These are phyloP conservation scores for Solanum etuberosum DNA, from an alignment of 257 asterid genomes.

Conservation along the genomic window DNA sequence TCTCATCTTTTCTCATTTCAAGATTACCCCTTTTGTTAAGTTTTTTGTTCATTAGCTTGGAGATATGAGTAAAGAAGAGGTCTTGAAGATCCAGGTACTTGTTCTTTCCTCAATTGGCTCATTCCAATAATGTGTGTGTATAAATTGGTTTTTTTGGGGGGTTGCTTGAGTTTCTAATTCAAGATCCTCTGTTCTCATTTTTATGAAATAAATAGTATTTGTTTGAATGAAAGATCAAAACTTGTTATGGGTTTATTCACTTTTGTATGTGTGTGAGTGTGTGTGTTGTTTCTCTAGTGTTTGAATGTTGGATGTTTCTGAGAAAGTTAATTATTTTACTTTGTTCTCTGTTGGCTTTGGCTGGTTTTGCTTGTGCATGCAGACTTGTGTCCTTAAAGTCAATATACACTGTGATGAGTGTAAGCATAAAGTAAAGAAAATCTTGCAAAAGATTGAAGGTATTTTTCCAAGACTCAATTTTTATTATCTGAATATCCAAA, in stretches of 20 bases:
- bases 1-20: not conserved
- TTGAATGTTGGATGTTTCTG: not conserved
- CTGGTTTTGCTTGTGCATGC: constrained; percentile 55
- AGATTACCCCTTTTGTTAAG: no score
- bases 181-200: no score
- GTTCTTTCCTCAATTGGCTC: no score
- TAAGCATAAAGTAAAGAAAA: constrained; percentile 83
- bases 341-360: constrained; percentile 23
- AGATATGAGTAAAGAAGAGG: no score
- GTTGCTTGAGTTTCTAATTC: no score
- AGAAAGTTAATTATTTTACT: constrained; percentile 30
- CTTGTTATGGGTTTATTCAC: not conserved
- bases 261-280: not conserved
- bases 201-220: no score
- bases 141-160: not conserved
- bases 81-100: no score
- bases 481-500: not conserved
- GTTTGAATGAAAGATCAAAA: no score
- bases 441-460: constrained; percentile 94
- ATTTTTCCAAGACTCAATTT: constrained; percentile 12
- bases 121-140: not conserved
- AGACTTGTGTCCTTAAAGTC: constrained; percentile 94
- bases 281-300: no score
- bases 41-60: no score
- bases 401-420: constrained; percentile 97